Evolutionary conservation across 306 rosid genomes (phyloP).

Genomic region (Hippophae rhamnoides): DNA sequence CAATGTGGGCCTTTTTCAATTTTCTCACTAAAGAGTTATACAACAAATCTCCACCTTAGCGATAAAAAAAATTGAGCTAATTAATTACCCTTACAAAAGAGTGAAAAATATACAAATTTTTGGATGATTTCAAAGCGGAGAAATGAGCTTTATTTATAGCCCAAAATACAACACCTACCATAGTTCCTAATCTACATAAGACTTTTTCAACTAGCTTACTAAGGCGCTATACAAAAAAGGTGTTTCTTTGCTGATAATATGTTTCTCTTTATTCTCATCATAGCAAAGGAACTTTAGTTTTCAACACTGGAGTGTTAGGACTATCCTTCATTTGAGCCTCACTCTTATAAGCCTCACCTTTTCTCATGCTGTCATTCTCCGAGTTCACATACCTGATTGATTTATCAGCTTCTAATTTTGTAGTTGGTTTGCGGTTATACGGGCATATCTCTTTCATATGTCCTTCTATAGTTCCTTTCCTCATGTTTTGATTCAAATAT

Average conservation of each 20-base stretch:
- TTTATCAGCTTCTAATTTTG: slow-evolving; percentile 17
- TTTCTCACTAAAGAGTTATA: no score
- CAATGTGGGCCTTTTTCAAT: no score
- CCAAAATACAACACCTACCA: not conserved
- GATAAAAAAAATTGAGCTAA: no score
- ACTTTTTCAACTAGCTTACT: no score
- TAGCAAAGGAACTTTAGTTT: slow-evolving; percentile 11
- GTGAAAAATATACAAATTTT: no score
- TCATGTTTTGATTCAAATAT: slow-evolving; percentile 47
- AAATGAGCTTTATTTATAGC: slow-evolving; percentile 36
- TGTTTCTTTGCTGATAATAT: slow-evolving; percentile 25
- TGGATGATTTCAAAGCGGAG: slow-evolving; percentile 17
- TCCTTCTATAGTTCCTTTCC: slow-evolving; percentile 53
- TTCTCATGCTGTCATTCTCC: slow-evolving; percentile 16
- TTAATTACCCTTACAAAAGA: no score
- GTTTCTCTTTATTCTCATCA: slow-evolving; percentile 39
- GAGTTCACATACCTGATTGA: slow-evolving; percentile 7
- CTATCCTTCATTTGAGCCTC: slow-evolving; percentile 7
- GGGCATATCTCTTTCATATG: slow-evolving; percentile 43
- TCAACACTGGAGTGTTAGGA: slow-evolving; percentile 22
- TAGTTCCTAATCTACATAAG: no score
- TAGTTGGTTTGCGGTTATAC: slow-evolving; percentile 21
- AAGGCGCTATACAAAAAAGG: slow-evolving; percentile 16
- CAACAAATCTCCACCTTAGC: no score
- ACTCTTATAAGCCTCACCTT: slow-evolving; percentile 17